Evolutionary conservation across 345 rosid species (phyloP).

Genomic region (Nasturtium officinale): DNA sequence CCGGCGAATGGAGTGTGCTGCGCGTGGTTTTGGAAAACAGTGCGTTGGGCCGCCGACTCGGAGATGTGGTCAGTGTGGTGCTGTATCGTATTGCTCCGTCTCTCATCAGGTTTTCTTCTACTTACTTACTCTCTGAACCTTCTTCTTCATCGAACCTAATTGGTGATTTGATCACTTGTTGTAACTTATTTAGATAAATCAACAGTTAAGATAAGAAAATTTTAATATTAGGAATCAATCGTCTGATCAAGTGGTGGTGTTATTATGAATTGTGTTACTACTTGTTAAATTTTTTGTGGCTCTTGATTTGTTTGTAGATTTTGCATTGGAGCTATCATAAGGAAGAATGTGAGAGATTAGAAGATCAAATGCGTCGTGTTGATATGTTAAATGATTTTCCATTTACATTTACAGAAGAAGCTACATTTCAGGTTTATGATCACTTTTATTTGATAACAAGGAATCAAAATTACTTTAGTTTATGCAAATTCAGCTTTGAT

Average conservation of each 20-base stretch:
- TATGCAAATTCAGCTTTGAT: not conserved
- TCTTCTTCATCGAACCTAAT: constrained; percentile 11
- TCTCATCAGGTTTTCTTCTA: constrained; percentile 66
- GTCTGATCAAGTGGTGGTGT: not conserved
- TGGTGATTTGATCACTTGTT: not conserved
- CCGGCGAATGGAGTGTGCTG: constrained; percentile 77
- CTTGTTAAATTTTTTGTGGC: not conserved
- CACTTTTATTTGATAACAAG: not conserved
- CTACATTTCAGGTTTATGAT: constrained; percentile 58
- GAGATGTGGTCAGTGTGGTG: constrained; percentile 75
- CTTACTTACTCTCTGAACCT: constrained; percentile 4
- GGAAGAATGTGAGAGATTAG: constrained; percentile 80
- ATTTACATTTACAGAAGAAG: constrained; percentile 70
- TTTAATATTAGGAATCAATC: no score
- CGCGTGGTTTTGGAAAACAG: constrained; percentile 60
- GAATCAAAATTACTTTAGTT: not conserved
- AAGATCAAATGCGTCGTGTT: constrained; percentile 70
- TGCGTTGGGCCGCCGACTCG: constrained; percentile 68
- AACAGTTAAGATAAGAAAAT: not conserved
- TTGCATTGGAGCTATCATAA: constrained; percentile 80
- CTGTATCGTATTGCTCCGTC: constrained; percentile 81
- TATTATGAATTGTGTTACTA: not conserved
- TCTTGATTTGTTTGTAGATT: constrained; percentile 41
- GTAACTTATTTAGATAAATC: not conserved
- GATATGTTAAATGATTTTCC: constrained; percentile 74